Evolutionary conservation across 192 early-diverging fungal species (phyloP).

Genomic region (Irineochytrium annulatum): DNA sequence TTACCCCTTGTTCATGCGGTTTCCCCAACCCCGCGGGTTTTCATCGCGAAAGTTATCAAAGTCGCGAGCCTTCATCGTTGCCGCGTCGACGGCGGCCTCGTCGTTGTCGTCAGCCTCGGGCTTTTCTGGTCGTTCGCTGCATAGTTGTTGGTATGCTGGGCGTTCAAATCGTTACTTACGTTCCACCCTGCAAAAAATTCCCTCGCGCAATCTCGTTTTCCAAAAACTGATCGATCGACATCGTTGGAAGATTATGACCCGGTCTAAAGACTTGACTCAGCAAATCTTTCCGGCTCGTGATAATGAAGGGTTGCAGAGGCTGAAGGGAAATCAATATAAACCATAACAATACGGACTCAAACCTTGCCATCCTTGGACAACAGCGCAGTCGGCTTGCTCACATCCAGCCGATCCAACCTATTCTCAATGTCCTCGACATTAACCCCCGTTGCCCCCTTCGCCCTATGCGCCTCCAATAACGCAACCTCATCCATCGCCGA

Average conservation of each 20-base stretch:
- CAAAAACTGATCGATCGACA: slow-evolving; percentile 94
- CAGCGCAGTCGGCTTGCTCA: slow-evolving; percentile 2
- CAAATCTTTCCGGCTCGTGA: slow-evolving; percentile 65
- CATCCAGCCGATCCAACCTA: slow-evolving; percentile 20
- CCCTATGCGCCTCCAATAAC: slow-evolving; percentile 71
- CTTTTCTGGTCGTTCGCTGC: slow-evolving; percentile 68
- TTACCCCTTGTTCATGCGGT: slow-evolving; percentile 46
- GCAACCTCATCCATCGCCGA: slow-evolving; percentile 73
- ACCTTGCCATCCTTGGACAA: slow-evolving; percentile 21
- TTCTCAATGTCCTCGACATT: slow-evolving; percentile 16
- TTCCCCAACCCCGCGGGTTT: slow-evolving; percentile 51
- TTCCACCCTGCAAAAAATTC: slow-evolving; percentile 84
- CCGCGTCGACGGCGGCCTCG: slow-evolving; percentile 74
- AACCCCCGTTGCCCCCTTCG: slow-evolving; percentile 38
- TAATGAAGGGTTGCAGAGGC: slow-evolving; percentile 79
- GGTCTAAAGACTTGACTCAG: slow-evolving; percentile 83
- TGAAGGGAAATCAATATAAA: slow-evolving; percentile 8
- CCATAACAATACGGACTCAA: slow-evolving; percentile 11
- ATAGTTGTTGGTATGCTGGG: background rate
- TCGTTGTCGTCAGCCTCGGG: slow-evolving; percentile 73
- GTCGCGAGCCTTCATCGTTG: slow-evolving; percentile 75
- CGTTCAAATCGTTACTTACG: slow-evolving; percentile 40
- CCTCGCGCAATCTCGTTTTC: slow-evolving; percentile 81
- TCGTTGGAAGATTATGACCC: slow-evolving; percentile 85
- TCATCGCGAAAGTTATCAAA: slow-evolving; percentile 87